Evolutionary conservation across 768 basidiomycete species (phyloP).

Genomic region (Imleria badia): DNA sequence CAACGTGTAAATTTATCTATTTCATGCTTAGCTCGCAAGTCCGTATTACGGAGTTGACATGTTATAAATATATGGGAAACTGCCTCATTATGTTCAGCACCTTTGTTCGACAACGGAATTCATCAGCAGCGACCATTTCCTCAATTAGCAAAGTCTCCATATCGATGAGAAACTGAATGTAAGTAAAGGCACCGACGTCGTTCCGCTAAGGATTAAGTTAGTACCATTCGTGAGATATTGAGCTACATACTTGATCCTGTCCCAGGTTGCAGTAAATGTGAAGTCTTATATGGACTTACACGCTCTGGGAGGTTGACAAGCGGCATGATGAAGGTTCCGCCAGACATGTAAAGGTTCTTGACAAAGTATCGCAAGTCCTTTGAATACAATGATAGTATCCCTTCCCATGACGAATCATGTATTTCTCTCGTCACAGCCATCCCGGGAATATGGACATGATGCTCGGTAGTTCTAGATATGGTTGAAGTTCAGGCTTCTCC

Average conservation of each 20-base stretch:
- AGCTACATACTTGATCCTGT: background rate
- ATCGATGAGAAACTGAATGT: background rate
- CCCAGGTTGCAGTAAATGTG: background rate
- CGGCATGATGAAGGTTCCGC: background rate
- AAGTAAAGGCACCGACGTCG: background rate
- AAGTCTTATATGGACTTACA: background rate
- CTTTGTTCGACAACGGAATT: background rate
- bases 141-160: background rate
- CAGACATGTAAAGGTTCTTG: too few relatives aligned
- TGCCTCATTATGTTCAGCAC: background rate
- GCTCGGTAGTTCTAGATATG: too few relatives aligned
- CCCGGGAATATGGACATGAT: background rate
- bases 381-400: conserved; percentile 1
- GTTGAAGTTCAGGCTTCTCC: background rate
- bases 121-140: background rate
- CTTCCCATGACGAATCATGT: background rate
- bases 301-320: background rate
- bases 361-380: background rate
- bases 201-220: background rate
- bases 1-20: background rate
- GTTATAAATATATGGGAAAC: background rate
- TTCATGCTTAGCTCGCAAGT: background rate
- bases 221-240: background rate
- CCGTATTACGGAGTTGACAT: background rate
- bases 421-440: background rate